Base-by-base conservation (phyloP, 106 monocot species). In the Phalaenopsis equestris region DNA sequence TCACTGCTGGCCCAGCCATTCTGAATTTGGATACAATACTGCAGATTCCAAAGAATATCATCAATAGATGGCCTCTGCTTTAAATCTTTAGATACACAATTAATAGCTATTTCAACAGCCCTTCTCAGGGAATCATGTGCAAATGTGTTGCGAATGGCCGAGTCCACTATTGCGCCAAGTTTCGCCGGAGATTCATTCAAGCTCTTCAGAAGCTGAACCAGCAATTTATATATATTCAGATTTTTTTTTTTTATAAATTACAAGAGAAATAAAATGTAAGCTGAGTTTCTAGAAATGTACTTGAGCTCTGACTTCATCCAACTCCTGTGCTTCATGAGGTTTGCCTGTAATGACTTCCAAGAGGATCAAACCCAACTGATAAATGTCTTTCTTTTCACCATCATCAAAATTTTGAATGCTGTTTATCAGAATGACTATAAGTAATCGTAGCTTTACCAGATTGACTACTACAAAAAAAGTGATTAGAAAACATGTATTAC, bases 1-100 rank as follows among this genome's bases (percentile, higher is more conserved):
- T 91, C 96, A 73, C 88, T 90, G 82, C 87, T 93, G 6, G 90
- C 85, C 86, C 89, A 92, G 9, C 89, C 94, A 81, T 94, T 92
- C 73, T 98, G 97, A 65, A 98, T 83, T 61, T 98, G 97, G 55
- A 88, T 88, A 1, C 94, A 89, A 47, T 94, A 98, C 78, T 94
- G 94, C 79, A 98, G 80, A 76, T 98, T 98, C 97, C 97, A 98
- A 14, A 98, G 86, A 21, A 98, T 75, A 75, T 98, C 97, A 19
- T 98, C 97, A 12, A 98, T 85, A 5, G 97, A 92, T 4, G 97
- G 97, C 12, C 97, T 83, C 79, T 83, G 72, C 37, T 42, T 84
- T 10, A 67, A 84, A 58, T 92, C 85, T 17, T 86, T 57, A 3
- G 94, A 75, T 19, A 87, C 56, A 79, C 97, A 98, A 67, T 89